These are phyloP conservation scores for Lentinula lateritia DNA, from an alignment of 768 basidiomycete genomes.

Conservation along the genomic window DNA sequence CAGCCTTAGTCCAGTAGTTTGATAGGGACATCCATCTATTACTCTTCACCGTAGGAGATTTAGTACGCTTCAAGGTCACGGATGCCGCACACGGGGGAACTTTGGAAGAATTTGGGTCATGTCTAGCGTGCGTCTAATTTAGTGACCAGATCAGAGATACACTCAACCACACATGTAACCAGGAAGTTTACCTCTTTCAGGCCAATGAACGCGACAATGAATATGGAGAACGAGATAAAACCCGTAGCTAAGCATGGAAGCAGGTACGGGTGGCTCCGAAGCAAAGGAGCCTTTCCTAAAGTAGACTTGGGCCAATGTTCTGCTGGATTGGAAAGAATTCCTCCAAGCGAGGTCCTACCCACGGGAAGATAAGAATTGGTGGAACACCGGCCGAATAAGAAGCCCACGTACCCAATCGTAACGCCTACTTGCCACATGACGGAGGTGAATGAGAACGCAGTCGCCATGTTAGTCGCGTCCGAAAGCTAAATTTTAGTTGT, in stretches of 20 bases:
- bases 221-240: constrained; percentile 8
- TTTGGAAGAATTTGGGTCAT: not conserved
- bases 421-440: not conserved
- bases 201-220: constrained; percentile 9
- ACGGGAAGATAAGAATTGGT: no score
- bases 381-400: not conserved
- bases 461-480: not conserved
- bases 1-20: not conserved
- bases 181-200: constrained; percentile 14
- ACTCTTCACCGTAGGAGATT: not conserved
- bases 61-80: not conserved
- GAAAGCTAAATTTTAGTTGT: not conserved
- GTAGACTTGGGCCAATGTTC: constrained; percentile 8
- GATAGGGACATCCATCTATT: not conserved
- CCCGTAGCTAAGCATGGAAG: constrained; percentile 14
- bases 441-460: not conserved
- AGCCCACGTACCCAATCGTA: not conserved
- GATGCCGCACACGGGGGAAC: not conserved
- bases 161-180: not conserved
- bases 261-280: constrained; percentile 14
- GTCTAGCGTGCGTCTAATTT: not conserved
- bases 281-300: constrained; percentile 6
- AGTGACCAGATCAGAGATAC: not conserved
- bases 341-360: constrained; percentile 14
- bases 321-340: constrained; percentile 12